These are phyloP conservation scores for Gymnopilus dilepis DNA, from an alignment of 768 basidiomycete species.

Conservation along the genomic window DNA sequence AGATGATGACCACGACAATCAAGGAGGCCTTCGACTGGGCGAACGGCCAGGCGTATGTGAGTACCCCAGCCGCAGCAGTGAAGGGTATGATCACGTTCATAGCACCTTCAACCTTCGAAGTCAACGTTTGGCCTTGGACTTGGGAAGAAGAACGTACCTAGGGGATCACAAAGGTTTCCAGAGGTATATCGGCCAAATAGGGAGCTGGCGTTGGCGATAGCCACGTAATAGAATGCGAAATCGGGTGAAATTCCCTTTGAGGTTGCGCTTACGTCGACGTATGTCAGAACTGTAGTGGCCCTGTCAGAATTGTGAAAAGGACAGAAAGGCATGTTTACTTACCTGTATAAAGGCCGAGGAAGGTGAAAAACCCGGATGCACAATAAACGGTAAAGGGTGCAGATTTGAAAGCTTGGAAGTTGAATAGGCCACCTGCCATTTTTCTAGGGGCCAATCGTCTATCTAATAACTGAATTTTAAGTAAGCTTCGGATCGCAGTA, in stretches of 20 bases:
- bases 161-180: slow-evolving; percentile 57
- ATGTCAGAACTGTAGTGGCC: slow-evolving; percentile 58
- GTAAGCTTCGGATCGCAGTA: neutral
- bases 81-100: slow-evolving; percentile 74
- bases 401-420: slow-evolving; percentile 55
- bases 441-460: slow-evolving; percentile 61
- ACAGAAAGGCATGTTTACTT: neutral
- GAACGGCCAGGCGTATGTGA: slow-evolving; percentile 78
- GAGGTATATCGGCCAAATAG: slow-evolving; percentile 61
- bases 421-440: slow-evolving; percentile 61
- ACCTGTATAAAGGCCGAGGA: slow-evolving; percentile 75
- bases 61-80: slow-evolving; percentile 56
- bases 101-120: slow-evolving; percentile 46
- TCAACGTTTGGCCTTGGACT: neutral
- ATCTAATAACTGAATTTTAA: slow-evolving; percentile 37
- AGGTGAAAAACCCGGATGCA: slow-evolving; percentile 55
- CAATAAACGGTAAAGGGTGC: slow-evolving; percentile 63
- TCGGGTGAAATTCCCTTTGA: slow-evolving; percentile 49
- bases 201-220: slow-evolving; percentile 72
- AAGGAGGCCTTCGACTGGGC: slow-evolving; percentile 46
- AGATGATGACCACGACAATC: slow-evolving; percentile 60
- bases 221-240: slow-evolving; percentile 67
- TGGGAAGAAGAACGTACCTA: slow-evolving; percentile 53
- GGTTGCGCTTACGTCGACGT: slow-evolving; percentile 62
- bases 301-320: neutral